phyloP scores from a whole-genome alignment of 2,329 filamentous ascomycete species.

The Penicillium expansum region DNA sequence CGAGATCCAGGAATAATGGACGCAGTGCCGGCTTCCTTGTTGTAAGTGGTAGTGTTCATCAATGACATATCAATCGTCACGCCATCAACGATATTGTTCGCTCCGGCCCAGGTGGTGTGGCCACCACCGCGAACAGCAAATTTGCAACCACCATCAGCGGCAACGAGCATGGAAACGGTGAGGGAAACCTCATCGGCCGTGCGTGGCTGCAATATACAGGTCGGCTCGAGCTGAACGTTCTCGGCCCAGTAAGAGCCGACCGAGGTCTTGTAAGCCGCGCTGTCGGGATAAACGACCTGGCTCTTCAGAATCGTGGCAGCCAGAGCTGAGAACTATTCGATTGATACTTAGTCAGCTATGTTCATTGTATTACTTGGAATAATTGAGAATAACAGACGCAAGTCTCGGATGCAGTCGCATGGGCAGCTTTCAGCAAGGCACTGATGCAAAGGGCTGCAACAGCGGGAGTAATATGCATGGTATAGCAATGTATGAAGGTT shows the following conservation, averaged over 20 bases:
- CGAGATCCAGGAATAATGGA: slow-evolving; percentile 19
- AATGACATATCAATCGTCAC: slow-evolving; percentile 43
- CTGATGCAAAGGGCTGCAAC: background rate
- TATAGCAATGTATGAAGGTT: background rate
- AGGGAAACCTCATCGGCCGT: slow-evolving; percentile 23
- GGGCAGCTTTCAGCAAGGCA: background rate
- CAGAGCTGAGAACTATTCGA: background rate
- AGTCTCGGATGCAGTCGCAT: background rate
- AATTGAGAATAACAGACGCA: background rate
- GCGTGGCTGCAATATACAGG: slow-evolving; percentile 27
- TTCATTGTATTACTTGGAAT: too few relatives aligned
- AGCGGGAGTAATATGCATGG: background rate
- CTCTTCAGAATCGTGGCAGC: background rate
- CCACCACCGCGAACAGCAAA: slow-evolving; percentile 45
- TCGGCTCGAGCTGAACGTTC: slow-evolving; percentile 22
- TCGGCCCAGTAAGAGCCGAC: slow-evolving; percentile 23
- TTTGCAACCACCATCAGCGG: slow-evolving; percentile 9
- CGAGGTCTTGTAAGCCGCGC: slow-evolving; percentile 19
- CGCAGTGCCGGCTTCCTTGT: slow-evolving; percentile 12
- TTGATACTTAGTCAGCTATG: background rate
- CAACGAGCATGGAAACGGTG: slow-evolving; percentile 18
- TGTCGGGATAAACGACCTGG: slow-evolving; percentile 20
- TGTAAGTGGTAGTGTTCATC: slow-evolving; percentile 22
- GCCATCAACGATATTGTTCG: slow-evolving; percentile 42
- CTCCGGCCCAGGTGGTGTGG: slow-evolving; percentile 41